Conservation (phyloP, 164 flowering plant species). For the Warburgia ugandensis region DNA sequence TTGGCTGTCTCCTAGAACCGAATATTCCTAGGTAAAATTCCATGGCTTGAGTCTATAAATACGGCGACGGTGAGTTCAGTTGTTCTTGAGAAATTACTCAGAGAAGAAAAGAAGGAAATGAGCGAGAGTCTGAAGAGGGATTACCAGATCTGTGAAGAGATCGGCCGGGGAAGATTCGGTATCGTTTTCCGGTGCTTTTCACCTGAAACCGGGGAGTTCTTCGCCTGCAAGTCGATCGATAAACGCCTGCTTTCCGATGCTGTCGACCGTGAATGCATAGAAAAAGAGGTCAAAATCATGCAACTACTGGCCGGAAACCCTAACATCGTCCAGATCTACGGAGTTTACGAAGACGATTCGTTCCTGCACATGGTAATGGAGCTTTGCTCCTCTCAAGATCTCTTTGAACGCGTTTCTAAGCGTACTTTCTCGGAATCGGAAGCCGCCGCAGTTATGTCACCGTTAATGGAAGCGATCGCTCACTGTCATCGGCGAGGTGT, state of each 20-base stretch:
- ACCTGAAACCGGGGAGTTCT: conserved; percentile 26
- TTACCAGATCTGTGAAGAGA: conserved; percentile 53
- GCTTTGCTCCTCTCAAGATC: conserved; percentile 34
- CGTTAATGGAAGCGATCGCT: conserved; percentile 47
- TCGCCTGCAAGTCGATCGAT: conserved; percentile 69
- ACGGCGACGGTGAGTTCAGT: too few species aligned
- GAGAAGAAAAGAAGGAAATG: conserved; percentile 37
- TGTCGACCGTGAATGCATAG: conserved; percentile 50
- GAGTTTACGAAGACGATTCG: conserved; percentile 41
- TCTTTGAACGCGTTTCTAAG: conserved; percentile 27
- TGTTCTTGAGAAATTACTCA: too few species aligned
- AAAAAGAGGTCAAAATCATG: conserved; percentile 54
- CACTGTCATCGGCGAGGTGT: conserved; percentile 68
- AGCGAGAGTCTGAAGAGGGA: conserved; percentile 37
- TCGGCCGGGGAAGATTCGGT: conserved; percentile 81
- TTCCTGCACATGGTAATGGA: conserved; percentile 46
- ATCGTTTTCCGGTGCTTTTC: conserved; percentile 48
- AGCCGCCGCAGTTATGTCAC: conserved; percentile 28
- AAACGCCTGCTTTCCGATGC: conserved; percentile 37
- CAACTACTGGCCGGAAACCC: conserved; percentile 35
- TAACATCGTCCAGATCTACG: conserved; percentile 31
- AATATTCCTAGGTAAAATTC: too few species aligned
- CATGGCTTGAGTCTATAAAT: too few species aligned
- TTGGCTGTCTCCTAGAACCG: too few species aligned
- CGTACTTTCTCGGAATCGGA: conserved; percentile 37